These are phyloP conservation scores for Boletus rufocinnamomeus DNA, from an alignment of 768 basidiomycete species.

Conservation along the genomic window DNA sequence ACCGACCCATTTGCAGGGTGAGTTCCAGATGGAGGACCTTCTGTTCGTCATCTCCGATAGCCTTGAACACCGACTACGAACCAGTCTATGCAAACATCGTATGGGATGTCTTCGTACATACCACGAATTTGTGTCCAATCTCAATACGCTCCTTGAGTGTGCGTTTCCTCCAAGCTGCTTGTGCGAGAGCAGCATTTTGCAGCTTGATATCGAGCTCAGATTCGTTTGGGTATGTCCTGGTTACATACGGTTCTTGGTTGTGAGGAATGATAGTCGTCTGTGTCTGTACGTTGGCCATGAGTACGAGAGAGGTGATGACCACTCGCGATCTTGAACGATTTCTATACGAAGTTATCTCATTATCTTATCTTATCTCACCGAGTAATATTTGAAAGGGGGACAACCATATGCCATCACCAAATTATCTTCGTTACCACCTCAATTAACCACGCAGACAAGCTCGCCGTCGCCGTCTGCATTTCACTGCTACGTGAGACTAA, in stretches of 20 bases:
- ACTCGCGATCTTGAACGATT: background rate
- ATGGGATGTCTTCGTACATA: conserved; percentile 36
- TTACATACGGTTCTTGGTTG: conserved; percentile 59
- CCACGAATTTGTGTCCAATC: conserved; percentile 72
- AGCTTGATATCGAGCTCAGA: conserved; percentile 64
- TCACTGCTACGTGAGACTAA: no score
- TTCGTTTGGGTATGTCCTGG: conserved; percentile 61
- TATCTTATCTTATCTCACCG: conserved; percentile 9
- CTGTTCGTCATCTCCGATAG: conserved; percentile 52
- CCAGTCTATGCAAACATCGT: background rate
- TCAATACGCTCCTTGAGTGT: conserved; percentile 64
- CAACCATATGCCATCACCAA: no score
- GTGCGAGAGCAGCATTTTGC: conserved; percentile 58
- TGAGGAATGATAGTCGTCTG: conserved; percentile 90
- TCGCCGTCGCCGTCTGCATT: no score
- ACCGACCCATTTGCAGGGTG: conserved; percentile 92
- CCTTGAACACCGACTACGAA: conserved; percentile 50
- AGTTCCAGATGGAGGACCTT: conserved; percentile 58
- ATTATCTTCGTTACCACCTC: no score
- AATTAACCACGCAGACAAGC: no score
- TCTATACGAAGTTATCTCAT: background rate
- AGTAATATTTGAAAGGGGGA: no score
- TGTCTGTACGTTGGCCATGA: conserved; percentile 27
- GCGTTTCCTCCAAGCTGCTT: conserved; percentile 69
- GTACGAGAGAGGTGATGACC: background rate